Evolutionary conservation across 1,139 yeast genomes (phyloP).

Genomic region (Geotrichum australiense): DNA sequence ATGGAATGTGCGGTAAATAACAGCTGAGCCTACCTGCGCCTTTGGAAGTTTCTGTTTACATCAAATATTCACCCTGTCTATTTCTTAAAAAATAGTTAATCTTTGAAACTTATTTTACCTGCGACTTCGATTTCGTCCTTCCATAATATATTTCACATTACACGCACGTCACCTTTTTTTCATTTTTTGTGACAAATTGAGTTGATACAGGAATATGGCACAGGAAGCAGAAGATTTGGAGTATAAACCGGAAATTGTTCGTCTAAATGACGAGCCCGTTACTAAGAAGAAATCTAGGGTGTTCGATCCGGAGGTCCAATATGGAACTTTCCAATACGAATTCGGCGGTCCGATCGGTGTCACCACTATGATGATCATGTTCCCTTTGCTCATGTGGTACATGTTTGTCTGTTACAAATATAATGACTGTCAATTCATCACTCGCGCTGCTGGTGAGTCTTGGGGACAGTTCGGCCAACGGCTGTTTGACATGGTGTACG

Average conservation of each 20-base stretch:
- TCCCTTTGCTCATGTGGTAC: conserved; percentile 91
- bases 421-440: conserved; percentile 65
- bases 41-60: no score
- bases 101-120: no score
- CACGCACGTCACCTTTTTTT: no score
- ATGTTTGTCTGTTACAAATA: conserved; percentile 90
- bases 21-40: no score
- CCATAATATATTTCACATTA: no score
- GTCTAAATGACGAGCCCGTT: conserved; percentile 8
- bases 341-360: conserved; percentile 96
- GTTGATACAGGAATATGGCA: no score
- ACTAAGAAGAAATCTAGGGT: conserved; percentile 5
- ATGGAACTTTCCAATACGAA: conserved; percentile 44
- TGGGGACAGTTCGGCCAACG: conserved; percentile 49
- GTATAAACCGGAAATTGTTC: conserved; percentile 8
- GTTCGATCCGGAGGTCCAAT: conserved; percentile 15
- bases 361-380: conserved; percentile 84
- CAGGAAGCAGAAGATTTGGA: background rate
- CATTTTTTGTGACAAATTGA: no score
- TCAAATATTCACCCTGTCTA: no score
- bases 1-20: no score
- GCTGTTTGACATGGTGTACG: conserved; percentile 40
- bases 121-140: no score
- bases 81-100: no score
- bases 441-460: conserved; percentile 56